Evolutionary conservation across 2,329 filamentous ascomycete species (phyloP).

Genomic region (Fusarium pseudoanthophilum): DNA sequence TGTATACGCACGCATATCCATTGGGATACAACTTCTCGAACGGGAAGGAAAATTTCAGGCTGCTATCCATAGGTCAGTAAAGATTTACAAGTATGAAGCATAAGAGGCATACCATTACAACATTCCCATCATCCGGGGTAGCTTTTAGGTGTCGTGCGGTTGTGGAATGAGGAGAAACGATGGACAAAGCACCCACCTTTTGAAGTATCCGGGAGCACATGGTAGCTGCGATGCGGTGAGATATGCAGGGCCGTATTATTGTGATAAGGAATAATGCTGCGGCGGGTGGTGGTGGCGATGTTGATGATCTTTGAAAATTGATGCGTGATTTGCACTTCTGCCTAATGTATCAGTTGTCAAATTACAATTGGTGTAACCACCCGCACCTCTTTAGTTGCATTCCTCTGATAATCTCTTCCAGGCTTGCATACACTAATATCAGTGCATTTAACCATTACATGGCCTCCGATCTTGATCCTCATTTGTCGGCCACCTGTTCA

Average conservation of each 20-base stretch:
- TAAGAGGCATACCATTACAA: background rate
- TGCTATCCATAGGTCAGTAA: background rate
- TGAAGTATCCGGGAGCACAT: background rate
- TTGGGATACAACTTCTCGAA: rapidly evolving
- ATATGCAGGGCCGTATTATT: background rate
- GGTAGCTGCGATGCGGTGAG: background rate
- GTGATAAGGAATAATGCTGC: rapidly evolving
- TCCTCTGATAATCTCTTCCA: rapidly evolving
- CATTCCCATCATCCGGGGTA: no score
- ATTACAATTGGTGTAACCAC: background rate
- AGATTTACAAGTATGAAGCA: no score
- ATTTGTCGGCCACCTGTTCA: background rate
- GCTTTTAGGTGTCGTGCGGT: background rate
- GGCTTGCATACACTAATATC: background rate
- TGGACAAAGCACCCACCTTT: rapidly evolving
- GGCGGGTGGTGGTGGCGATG: slow-evolving; percentile 2
- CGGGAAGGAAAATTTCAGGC: background rate
- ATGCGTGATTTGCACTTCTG: slow-evolving; percentile 2
- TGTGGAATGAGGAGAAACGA: background rate
- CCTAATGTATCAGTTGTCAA: background rate
- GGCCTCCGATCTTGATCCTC: rapidly evolving
- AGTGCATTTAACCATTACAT: background rate
- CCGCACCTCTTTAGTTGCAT: background rate
- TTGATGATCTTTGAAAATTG: background rate
- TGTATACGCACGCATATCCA: background rate